Evolutionary conservation across 2,329 filamentous ascomycete species (phyloP).

Genomic region (Verruconis gallopava): DNA sequence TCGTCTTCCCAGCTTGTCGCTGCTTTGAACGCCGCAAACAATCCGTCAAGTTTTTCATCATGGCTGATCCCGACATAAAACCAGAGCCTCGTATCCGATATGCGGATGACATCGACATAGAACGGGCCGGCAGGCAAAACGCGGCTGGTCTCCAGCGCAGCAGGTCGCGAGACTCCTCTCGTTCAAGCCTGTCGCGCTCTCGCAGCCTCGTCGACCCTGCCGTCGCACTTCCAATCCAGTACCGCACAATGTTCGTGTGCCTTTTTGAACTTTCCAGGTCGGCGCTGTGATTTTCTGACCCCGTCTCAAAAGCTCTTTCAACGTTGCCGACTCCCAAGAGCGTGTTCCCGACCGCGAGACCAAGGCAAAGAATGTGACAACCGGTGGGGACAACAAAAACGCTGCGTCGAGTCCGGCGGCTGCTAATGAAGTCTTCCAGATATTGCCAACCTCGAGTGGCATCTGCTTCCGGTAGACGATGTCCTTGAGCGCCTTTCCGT

Average conservation of each 20-base stretch:
- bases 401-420: slow-evolving; percentile 6
- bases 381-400: too few species aligned
- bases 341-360: slow-evolving; percentile 10
- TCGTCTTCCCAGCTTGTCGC: neutral
- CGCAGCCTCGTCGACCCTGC: slow-evolving; percentile 29
- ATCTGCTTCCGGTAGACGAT: slow-evolving; percentile 45
- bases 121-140: slow-evolving; percentile 14
- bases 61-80: slow-evolving; percentile 6
- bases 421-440: slow-evolving; percentile 11
- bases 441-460: slow-evolving; percentile 51
- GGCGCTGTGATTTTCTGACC: too few species aligned
- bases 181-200: slow-evolving; percentile 25
- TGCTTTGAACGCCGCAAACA: too few species aligned
- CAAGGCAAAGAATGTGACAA: slow-evolving; percentile 18
- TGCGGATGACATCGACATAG: slow-evolving; percentile 23
- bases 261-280: too few species aligned
- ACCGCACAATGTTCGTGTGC: slow-evolving; percentile 26
- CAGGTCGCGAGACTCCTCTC: slow-evolving; percentile 15
- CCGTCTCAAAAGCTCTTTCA: slow-evolving; percentile 30
- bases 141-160: slow-evolving; percentile 9
- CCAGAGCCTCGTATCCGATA: slow-evolving; percentile 18
- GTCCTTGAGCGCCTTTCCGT: slow-evolving; percentile 47
- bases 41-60: too few species aligned
- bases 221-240: slow-evolving; percentile 30
- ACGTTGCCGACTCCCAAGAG: slow-evolving; percentile 24